These are phyloP conservation scores for Tricholomella constricta DNA, from an alignment of 768 basidiomycete genomes.

Conservation along the genomic window DNA sequence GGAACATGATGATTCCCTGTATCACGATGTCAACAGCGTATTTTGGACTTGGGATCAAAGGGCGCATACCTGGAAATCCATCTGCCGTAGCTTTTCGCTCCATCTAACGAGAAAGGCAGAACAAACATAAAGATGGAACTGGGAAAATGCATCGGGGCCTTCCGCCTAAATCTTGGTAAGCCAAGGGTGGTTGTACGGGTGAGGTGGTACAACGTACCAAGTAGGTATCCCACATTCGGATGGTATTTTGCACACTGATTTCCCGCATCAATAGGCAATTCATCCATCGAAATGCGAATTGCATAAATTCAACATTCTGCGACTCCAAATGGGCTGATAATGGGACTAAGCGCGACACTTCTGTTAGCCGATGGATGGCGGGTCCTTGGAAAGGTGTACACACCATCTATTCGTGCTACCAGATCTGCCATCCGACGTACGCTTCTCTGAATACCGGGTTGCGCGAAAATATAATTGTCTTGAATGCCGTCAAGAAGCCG, in stretches of 20 bases:
- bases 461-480: conserved; percentile 96
- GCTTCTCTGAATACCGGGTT: conserved; percentile 94
- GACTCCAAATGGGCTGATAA: conserved; percentile 83
- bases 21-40: neutral
- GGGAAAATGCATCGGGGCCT: conserved; percentile 96
- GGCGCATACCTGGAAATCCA: conserved; percentile 92
- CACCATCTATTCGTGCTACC: conserved; percentile 87
- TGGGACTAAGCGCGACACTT: conserved; percentile 54
- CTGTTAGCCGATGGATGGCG: too few species aligned
- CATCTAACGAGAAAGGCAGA: conserved; percentile 95
- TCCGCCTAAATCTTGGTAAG: conserved; percentile 67
- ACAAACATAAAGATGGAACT: conserved; percentile 98
- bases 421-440: conserved; percentile 94
- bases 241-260: conserved; percentile 94
- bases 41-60: neutral
- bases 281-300: conserved; percentile 99
- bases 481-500: conserved; percentile 96
- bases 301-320: conserved; percentile 98
- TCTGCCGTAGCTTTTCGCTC: conserved; percentile 89
- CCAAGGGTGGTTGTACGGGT: neutral
- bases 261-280: conserved; percentile 98
- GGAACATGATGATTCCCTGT: conserved; percentile 98
- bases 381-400: conserved; percentile 20
- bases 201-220: conserved; percentile 56
- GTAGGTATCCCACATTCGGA: conserved; percentile 99